Evolutionary conservation across 1,284 basidiomycete species (phyloP), one percentile per base, ranked within the genome.

Genomic region (Malassezia obtusa): DNA sequence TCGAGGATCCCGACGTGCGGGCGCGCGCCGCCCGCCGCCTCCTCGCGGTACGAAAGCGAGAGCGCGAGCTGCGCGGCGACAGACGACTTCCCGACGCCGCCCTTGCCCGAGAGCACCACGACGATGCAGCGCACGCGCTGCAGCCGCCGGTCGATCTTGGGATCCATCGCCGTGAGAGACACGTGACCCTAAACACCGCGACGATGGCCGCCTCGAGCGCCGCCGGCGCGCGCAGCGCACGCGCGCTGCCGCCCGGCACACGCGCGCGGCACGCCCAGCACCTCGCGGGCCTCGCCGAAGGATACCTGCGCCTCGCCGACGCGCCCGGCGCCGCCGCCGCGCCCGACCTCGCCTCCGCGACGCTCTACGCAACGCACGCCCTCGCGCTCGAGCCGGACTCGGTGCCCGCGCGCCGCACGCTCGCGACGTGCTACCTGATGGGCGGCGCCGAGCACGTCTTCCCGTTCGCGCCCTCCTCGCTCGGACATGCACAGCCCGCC

Each of bases 41-140:
- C 36, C 11, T 8, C 22, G 9, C 11, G 12, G 11, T 65, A 60
- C 11, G 67, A 61, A n/a, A 73, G 60, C 50, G 84, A 87, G 31
- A 98, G 81, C 0, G 92, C 92, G 11, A 98, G 82, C 67, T 98
- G 94, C 1, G 87, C 83, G 2, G 89, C 84, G 14, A 96, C 87
- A 0, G 89, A 94, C 10, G 90, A 95, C 78, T 99, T 99, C 58
- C 94, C 94, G 33, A 98, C 92, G 33, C 94, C 94, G 36, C 92
- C 92, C 76, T 98, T 98, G 19, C 92, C 92, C 1, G 89, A 89
- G 40, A 92, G 81, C 49, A 98, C 90, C 61, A 96, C 84, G 65
- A 98, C 83, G 74, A 96, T 83, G 70, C 89, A 82, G 65, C 86
- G 85, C 59, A 96, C 84, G 44, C 87, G 47, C 3, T 57, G 52